Evolutionary conservation across 1,284 basidiomycete genomes (phyloP), one percentile per base, ranked within the genome.

Genomic region (Leucoagaricus sp.): DNA sequence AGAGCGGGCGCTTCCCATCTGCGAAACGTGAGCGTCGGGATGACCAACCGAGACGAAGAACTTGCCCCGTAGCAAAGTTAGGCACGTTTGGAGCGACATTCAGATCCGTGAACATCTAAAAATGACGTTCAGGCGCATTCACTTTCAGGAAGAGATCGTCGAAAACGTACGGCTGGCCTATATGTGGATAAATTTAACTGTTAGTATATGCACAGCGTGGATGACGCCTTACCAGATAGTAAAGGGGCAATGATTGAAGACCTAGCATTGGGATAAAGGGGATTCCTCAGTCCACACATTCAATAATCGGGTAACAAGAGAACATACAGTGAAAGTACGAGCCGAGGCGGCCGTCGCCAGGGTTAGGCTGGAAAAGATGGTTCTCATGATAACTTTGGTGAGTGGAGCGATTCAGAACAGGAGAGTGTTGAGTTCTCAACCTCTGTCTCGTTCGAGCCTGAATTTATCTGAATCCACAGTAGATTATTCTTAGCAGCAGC

Each of bases 171-270:
- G 33, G 57, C 60, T 5, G 60, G 60, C 60, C 60, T 61, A 45
- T 40, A 8, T 9, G 8, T 33, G 23, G 28, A n/a, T 19, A n/a
- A 31, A 49, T 36, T 9, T 40, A 19, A 4, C 31, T 23, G 25
- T n/a, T 12, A 25, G 45, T 13, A 9, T 40, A 13, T 10, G 17
- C 49, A 9, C 28, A 17, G 7, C 34, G 17, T 17, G 29, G 13
- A 36, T 7, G 46, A 49, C 63, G 67, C 41, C 17, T 63, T 21
- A 77, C 77, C 76, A 78, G 54, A 78, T 74, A 8, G 76, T 78
- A 64, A 76, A 78, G 0, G 76, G 71, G 56, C 77, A 78, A 4
- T 68, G 69, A 63, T 77, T 77, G 60, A 72, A 67, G 36, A 80
- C 78, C 51, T 53, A 26, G 15, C 9, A 36, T 34, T 17, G 19